Percentiles rank a stretch among this genome's conserved stretches.
These are phyloP conservation scores for Adansonia digitata DNA, from an alignment of 345 rosid species.

Conservation along the genomic window DNA sequence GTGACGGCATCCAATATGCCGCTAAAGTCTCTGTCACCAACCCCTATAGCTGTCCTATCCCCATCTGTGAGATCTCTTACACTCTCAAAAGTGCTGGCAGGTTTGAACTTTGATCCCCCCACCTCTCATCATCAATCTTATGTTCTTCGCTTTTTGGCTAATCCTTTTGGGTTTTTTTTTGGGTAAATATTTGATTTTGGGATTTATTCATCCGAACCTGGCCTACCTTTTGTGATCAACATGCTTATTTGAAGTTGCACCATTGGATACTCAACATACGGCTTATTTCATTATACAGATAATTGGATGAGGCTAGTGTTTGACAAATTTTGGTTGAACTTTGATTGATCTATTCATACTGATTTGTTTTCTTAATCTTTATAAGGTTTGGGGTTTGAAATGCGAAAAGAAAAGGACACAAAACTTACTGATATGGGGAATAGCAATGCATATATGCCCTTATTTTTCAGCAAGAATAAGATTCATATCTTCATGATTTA, in stretches of 20 bases:
- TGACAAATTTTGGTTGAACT: neutral
- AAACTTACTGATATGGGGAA: neutral
- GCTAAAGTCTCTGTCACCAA: slow-evolving; percentile 73
- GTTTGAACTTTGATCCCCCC: slow-evolving; percentile 22
- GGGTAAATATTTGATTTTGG: neutral
- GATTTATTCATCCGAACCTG: neutral
- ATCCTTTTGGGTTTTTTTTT: neutral
- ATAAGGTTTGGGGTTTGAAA: neutral
- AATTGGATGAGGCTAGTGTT: neutral
- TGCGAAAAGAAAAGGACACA: neutral
- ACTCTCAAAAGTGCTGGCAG: slow-evolving; percentile 67
- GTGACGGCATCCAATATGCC: slow-evolving; percentile 47
- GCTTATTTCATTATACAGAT: neutral
- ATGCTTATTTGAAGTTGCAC: neutral
- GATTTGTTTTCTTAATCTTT: neutral
- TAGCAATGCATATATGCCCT: too few relatives aligned
- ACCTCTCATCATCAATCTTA: neutral
- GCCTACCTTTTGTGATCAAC: neutral
- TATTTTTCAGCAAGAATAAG: neutral
- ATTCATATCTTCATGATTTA: neutral
- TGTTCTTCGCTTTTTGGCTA: neutral
- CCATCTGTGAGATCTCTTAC: slow-evolving; percentile 79
- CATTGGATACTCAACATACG: neutral
- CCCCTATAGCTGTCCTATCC: slow-evolving; percentile 66
- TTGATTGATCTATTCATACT: neutral